phyloP scores from a whole-genome alignment of 2,329 filamentous ascomycete genomes.

The Ceratocystis papillata region DNA sequence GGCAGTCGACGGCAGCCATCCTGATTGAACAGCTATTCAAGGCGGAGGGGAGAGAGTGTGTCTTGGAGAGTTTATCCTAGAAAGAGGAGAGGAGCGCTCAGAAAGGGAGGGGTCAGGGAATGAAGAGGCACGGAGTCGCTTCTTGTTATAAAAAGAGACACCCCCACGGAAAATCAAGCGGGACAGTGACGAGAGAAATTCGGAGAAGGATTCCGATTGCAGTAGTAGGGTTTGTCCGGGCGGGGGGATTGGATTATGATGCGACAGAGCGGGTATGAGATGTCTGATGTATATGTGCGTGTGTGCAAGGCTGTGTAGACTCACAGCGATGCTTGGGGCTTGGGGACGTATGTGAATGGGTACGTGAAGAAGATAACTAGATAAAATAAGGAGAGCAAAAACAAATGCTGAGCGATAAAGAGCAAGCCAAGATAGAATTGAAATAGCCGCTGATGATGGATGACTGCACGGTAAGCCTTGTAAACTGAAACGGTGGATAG shows the following conservation, averaged over 20 bases:
- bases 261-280: no score
- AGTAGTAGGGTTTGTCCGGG: no score
- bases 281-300: no score
- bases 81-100: not conserved
- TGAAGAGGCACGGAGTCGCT: not conserved
- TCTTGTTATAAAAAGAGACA: not conserved
- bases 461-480: no score
- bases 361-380: not conserved
- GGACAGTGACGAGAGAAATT: no score
- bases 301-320: not conserved
- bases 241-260: no score
- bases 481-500: no score
- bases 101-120: not conserved
- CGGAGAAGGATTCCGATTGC: no score
- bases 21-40: not conserved
- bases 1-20: not conserved
- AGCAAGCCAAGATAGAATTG: not conserved
- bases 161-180: no score
- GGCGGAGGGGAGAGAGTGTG: not conserved
- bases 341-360: not conserved
- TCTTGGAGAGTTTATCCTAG: not conserved
- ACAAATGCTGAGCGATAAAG: not conserved
- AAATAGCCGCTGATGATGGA: not conserved
- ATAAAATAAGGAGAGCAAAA: not conserved
- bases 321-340: not conserved